These are phyloP conservation scores for Ogataea paraovalis DNA, from an alignment of 805 yeast genomes.

Conservation along the genomic window DNA sequence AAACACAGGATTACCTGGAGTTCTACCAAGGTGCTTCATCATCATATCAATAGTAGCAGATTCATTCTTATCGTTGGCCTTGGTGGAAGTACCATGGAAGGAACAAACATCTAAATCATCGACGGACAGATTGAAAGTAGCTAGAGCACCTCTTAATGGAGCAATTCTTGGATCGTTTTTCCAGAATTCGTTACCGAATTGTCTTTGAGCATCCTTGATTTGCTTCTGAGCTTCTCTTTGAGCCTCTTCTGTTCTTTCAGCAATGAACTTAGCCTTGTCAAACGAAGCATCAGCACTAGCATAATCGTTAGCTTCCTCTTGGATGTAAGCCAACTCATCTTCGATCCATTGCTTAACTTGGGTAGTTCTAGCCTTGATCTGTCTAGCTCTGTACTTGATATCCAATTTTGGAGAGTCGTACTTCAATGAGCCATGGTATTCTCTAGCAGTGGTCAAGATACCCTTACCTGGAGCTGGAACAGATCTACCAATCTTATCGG, in stretches of 20 bases:
- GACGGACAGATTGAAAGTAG: constrained; percentile 85
- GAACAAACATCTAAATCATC: constrained; percentile 97
- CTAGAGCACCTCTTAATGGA: constrained; percentile 95
- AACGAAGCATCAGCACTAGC: constrained; percentile 45
- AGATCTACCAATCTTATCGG: constrained; percentile 98
- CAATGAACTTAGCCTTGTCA: constrained; percentile 51
- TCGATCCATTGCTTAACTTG: constrained; percentile 87
- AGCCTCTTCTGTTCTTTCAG: constrained; percentile 85
- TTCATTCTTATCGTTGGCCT: constrained; percentile 98
- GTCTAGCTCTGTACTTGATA: constrained; percentile 90
- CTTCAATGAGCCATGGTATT: constrained; percentile 76
- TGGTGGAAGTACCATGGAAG: constrained; percentile 98
- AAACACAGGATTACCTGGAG: constrained; percentile 94
- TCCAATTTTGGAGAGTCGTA: constrained; percentile 78
- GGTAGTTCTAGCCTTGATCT: constrained; percentile 68
- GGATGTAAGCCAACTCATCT: constrained; percentile 64
- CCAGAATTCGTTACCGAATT: constrained; percentile 96
- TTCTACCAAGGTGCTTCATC: constrained; percentile 94
- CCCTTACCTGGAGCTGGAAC: constrained; percentile 99
- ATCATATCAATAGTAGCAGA: constrained; percentile 84
- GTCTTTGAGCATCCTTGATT: constrained; percentile 80
- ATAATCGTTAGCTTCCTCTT: constrained; percentile 62
- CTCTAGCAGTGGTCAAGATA: constrained; percentile 96
- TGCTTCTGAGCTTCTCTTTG: constrained; percentile 81
- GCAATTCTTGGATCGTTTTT: constrained; percentile 89